Conservation (phyloP, 139 green algal species). For the Micromonas commoda region DNA sequence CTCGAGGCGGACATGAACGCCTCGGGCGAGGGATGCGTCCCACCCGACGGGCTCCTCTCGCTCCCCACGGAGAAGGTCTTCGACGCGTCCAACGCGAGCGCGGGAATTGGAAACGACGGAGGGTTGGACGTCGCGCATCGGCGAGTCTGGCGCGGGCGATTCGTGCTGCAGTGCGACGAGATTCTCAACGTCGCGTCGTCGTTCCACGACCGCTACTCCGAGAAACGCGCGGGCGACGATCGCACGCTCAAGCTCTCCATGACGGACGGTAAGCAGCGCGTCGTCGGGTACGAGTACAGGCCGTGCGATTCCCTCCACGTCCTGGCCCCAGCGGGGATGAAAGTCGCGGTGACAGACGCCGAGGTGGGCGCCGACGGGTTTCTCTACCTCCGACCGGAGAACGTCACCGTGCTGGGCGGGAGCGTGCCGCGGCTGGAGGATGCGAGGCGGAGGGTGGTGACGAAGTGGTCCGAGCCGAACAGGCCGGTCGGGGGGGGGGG, state of each 20-base stretch:
- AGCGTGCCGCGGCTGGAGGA: not conserved
- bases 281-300: slow-evolving; percentile 1
- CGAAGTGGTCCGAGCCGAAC: slow-evolving; percentile 1
- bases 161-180: not conserved
- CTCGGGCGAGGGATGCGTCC: not conserved
- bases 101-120: too few relatives aligned
- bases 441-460: not conserved
- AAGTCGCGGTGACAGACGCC: slow-evolving; percentile 12
- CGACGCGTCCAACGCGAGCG: too few relatives aligned
- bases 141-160: too few relatives aligned
- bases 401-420: not conserved
- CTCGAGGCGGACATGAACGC: not conserved
- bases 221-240: not conserved
- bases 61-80: not conserved
- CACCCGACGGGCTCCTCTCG: not conserved
- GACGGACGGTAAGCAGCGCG: not conserved
- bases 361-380: not conserved
- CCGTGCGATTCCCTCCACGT: not conserved
- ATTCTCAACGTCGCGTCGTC: not conserved
- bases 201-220: not conserved
- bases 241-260: not conserved
- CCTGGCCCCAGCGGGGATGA: not conserved
- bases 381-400: not conserved
- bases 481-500: not conserved
- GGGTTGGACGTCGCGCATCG: too few relatives aligned